Conservation (phyloP, 805 yeast genomes). For the Yarrowia sp. region DNA sequence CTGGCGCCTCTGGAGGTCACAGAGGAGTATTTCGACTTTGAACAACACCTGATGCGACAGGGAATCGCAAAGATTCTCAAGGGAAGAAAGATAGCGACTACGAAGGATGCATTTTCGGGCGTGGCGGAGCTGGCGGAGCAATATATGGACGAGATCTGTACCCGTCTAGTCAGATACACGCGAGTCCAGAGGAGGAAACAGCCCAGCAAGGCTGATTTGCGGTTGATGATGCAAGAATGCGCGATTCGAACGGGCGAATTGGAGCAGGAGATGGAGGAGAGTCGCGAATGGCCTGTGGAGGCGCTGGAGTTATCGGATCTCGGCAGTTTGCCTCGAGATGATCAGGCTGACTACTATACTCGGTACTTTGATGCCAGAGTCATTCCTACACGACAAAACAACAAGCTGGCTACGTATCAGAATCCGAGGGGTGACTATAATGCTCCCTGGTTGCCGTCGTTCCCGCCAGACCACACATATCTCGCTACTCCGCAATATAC, state of each 20-base stretch:
- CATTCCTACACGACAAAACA: slow-evolving; percentile 47
- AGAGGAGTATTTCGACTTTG: slow-evolving; percentile 32
- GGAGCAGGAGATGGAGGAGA: slow-evolving; percentile 45
- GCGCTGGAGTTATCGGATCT: slow-evolving; percentile 13
- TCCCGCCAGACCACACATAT: slow-evolving; percentile 95
- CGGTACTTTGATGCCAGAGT: slow-evolving; percentile 31
- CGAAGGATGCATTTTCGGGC: slow-evolving; percentile 47
- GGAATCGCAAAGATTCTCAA: slow-evolving; percentile 45
- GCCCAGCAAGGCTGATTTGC: slow-evolving; percentile 50
- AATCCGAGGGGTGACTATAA: slow-evolving; percentile 56
- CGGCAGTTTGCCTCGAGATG: slow-evolving; percentile 7
- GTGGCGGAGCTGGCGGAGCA: slow-evolving; percentile 49
- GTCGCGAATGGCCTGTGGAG: slow-evolving; percentile 29
- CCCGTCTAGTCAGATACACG: slow-evolving; percentile 46
- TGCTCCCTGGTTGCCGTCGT: slow-evolving; percentile 80
- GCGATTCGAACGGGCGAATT: slow-evolving; percentile 48
- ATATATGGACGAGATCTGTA: slow-evolving; percentile 45
- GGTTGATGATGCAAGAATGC: slow-evolving; percentile 46
- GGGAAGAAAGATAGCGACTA: slow-evolving; percentile 42
- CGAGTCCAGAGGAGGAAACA: slow-evolving; percentile 49
- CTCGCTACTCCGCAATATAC: slow-evolving; percentile 75
- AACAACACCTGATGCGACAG: slow-evolving; percentile 41
- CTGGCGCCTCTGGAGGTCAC: slow-evolving; percentile 18
- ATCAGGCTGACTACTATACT: slow-evolving; percentile 34
- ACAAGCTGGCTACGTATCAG: slow-evolving; percentile 63